Evolutionary conservation across 305 asterid genomes (phyloP).

Genomic region (Plantago coronopus): DNA sequence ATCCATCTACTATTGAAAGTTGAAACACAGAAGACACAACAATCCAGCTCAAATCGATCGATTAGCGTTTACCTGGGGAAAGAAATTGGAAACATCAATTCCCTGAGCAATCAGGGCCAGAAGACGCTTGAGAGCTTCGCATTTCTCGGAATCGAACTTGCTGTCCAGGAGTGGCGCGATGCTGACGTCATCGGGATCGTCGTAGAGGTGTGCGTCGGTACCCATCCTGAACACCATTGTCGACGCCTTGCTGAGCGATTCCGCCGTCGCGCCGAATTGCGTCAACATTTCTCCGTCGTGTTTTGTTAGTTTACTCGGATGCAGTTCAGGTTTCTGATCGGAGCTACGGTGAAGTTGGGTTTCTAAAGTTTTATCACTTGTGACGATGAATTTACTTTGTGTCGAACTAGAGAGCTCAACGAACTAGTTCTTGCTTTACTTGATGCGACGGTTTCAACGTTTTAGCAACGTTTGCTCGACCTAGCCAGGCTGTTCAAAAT

Average conservation of each 20-base stretch:
- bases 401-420: too few relatives aligned
- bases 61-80: slow-evolving; percentile 61
- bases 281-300: slow-evolving; percentile 38
- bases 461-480: too few relatives aligned
- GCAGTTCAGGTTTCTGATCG: background rate
- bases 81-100: slow-evolving; percentile 71
- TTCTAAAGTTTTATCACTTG: too few relatives aligned
- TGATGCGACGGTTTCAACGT: too few relatives aligned
- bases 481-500: too few relatives aligned
- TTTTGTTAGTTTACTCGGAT: background rate
- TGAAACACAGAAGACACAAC: too few relatives aligned
- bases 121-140: slow-evolving; percentile 93
- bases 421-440: too few relatives aligned
- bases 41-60: background rate
- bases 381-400: too few relatives aligned
- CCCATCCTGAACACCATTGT: slow-evolving; percentile 89
- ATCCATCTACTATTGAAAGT: background rate
- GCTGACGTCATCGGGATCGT: slow-evolving; percentile 92
- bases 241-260: slow-evolving; percentile 88
- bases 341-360: background rate
- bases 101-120: slow-evolving; percentile 98
- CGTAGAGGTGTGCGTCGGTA: slow-evolving; percentile 94
- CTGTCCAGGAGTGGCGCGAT: slow-evolving; percentile 86
- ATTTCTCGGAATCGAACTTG: slow-evolving; percentile 88
- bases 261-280: slow-evolving; percentile 72